These are phyloP conservation scores for Leptographium procerum DNA, from an alignment of 2,329 filamentous ascomycete genomes.

Conservation along the genomic window DNA sequence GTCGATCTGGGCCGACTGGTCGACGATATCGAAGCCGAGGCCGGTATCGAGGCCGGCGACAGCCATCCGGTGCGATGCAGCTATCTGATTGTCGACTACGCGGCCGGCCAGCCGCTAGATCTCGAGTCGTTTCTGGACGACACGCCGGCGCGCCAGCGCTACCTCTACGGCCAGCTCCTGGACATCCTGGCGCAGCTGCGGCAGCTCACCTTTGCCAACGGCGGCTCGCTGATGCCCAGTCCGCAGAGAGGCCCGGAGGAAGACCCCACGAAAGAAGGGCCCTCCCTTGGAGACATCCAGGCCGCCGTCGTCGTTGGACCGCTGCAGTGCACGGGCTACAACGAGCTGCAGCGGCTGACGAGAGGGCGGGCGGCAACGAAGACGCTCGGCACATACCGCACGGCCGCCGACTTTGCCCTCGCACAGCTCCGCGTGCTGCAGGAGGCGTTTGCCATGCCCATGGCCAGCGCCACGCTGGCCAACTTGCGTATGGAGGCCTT, in stretches of 20 bases:
- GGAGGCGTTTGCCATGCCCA: neutral
- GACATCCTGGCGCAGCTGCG: constrained; percentile 16
- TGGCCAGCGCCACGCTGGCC: constrained; percentile 4
- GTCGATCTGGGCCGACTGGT: neutral
- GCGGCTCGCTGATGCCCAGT: constrained; percentile 17
- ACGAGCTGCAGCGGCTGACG: neutral
- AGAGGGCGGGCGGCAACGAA: neutral
- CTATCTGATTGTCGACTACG: constrained; percentile 15
- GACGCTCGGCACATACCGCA: neutral
- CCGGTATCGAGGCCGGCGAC: too few relatives aligned
- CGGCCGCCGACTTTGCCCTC: constrained; percentile 4
- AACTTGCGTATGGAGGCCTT: constrained; percentile 6
- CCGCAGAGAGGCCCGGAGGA: too few relatives aligned
- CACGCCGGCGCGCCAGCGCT: constrained; percentile 2
- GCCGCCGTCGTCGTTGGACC: constrained; percentile 11
- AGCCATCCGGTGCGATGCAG: constrained; percentile 5
- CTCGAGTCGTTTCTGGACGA: constrained; percentile 6
- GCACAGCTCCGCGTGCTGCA: neutral
- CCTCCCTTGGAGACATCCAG: too few relatives aligned
- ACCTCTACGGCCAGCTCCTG: constrained; percentile 14
- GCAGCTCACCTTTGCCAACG: constrained; percentile 13
- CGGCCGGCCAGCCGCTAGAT: constrained; percentile 14
- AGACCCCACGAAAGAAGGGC: too few relatives aligned
- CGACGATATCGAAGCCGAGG: neutral
- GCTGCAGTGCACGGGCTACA: constrained; percentile 3